Conservation (phyloP, 129 eudicot genomes). For the Lactuca saligna region DNA sequence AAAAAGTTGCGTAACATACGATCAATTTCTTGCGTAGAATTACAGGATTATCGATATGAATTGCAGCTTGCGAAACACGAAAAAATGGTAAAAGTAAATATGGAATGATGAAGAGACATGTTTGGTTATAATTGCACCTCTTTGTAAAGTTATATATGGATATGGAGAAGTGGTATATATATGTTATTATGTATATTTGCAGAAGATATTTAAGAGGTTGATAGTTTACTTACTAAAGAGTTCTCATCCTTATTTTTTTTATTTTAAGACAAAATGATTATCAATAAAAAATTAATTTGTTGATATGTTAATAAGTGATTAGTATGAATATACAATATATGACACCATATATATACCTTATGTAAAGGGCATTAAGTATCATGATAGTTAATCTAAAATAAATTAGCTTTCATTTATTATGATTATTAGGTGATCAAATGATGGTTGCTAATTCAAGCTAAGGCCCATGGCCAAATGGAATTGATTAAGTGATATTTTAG, state of each 20-base stretch:
- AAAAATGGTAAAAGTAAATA: slow-evolving; percentile 18
- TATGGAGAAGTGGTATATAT: background rate
- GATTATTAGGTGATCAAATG: background rate
- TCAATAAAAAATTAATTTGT: slow-evolving; percentile 2
- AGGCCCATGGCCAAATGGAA: slow-evolving; percentile 3
- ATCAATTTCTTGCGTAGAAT: slow-evolving; percentile 35
- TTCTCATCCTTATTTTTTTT: background rate
- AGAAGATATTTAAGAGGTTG: background rate
- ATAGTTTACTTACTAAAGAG: background rate
- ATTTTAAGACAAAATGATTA: background rate
- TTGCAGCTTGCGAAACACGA: slow-evolving; percentile 36
- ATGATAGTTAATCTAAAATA: background rate
- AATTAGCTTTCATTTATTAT: slow-evolving; percentile 10
- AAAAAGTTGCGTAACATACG: slow-evolving; percentile 41
- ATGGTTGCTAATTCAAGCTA: background rate
- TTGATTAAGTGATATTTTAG: slow-evolving; percentile 1
- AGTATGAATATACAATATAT: slow-evolving; percentile 8
- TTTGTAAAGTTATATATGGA: slow-evolving; percentile 18
- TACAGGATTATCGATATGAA: slow-evolving; percentile 39
- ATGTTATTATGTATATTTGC: background rate
- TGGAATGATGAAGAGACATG: slow-evolving; percentile 36
- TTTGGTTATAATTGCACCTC: slow-evolving; percentile 38
- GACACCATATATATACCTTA: background rate
- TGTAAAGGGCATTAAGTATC: slow-evolving; percentile 4
- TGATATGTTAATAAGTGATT: slow-evolving; percentile 24